These are phyloP conservation scores for Bipolaris zeicola DNA, from an alignment of 2,329 filamentous ascomycete genomes.

Conservation along the genomic window DNA sequence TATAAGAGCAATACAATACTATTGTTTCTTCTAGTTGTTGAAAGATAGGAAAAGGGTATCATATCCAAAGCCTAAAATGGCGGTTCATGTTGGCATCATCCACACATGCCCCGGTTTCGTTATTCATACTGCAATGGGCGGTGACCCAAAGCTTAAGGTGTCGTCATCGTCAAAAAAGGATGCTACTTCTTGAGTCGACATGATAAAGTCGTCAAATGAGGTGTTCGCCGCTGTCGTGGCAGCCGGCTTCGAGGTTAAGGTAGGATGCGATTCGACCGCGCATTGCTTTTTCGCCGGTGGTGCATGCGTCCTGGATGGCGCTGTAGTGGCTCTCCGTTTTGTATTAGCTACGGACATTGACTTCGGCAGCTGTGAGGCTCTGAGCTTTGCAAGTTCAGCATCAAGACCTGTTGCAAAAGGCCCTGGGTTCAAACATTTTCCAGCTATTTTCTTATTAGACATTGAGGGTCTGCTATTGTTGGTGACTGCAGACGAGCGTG, in stretches of 20 bases:
- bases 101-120: background rate
- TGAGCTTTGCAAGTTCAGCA: conserved; percentile 7
- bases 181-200: conserved; percentile 37
- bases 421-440: conserved; percentile 9
- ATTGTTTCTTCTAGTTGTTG: background rate
- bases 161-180: conserved; percentile 38
- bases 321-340: conserved; percentile 3
- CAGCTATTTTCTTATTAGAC: conserved; percentile 9
- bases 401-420: conserved; percentile 9
- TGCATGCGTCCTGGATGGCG: background rate
- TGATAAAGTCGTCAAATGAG: conserved; percentile 24
- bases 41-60: conserved; percentile 2
- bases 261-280: background rate
- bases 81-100: background rate
- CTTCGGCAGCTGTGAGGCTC: conserved; percentile 9
- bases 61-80: background rate
- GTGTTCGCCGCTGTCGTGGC: background rate
- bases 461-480: background rate
- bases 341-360: background rate
- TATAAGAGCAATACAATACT: background rate
- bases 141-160: conserved; percentile 27
- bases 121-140: conserved; percentile 24
- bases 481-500: background rate
- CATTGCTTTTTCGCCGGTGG: conserved; percentile 2
- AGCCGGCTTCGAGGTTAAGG: background rate